These are phyloP conservation scores for Antitrichia curtipendula DNA, from an alignment of 225 moss, liverwort and hornwort genomes.

Conservation along the genomic window DNA sequence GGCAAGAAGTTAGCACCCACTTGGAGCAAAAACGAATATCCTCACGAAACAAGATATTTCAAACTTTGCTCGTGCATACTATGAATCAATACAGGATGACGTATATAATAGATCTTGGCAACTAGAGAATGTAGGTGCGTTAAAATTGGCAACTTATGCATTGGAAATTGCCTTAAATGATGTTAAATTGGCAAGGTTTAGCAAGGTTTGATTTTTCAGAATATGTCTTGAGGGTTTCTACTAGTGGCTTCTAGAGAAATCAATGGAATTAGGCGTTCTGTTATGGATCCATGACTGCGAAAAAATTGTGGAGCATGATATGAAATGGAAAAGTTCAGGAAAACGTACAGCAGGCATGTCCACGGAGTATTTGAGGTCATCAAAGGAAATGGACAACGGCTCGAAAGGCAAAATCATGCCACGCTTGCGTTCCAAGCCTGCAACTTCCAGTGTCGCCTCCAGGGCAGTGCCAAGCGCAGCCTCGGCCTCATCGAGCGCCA, in stretches of 20 bases:
- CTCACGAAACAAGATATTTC: not conserved
- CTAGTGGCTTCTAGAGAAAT: not conserved
- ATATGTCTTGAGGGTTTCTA: not conserved
- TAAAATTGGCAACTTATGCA: not conserved
- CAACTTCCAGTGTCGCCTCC: constrained; percentile 17
- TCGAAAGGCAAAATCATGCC: constrained; percentile 53
- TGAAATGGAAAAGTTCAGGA: not conserved
- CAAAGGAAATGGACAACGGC: constrained; percentile 43
- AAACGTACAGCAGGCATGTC: constrained; percentile 35
- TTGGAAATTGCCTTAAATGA: not conserved
- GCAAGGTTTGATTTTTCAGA: not conserved
- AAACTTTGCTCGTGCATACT: not conserved
- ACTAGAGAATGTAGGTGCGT: not conserved
- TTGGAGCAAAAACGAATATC: not conserved
- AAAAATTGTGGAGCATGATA: not conserved
- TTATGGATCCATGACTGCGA: not conserved
- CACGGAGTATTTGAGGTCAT: constrained; percentile 33
- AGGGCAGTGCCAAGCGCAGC: constrained; percentile 10
- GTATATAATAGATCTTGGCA: not conserved
- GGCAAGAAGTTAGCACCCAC: not conserved
- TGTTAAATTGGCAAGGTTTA: not conserved
- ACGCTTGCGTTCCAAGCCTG: constrained; percentile 24
- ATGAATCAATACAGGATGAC: not conserved
- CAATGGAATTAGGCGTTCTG: not conserved
- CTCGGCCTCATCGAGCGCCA: constrained; percentile 8